Evolutionary conservation across 345 rosid species (phyloP).

Genomic region (Syzygium grande): DNA sequence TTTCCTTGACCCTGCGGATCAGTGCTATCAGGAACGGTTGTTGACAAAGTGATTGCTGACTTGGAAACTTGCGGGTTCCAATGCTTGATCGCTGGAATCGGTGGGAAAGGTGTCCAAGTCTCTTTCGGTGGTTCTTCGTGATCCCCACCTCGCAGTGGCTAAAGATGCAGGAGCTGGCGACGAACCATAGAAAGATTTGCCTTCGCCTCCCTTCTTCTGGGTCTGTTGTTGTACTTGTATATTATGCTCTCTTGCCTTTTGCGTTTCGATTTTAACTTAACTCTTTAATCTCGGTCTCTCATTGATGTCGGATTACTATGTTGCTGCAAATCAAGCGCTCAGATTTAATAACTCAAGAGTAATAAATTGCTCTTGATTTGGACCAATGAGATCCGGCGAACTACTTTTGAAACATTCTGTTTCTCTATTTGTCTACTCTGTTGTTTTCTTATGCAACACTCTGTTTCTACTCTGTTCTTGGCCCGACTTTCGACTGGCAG

Average conservation of each 20-base stretch:
- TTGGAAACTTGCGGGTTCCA: conserved; percentile 77
- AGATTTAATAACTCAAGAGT: not conserved
- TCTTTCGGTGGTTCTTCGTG: conserved; percentile 29
- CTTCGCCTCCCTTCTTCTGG: not conserved
- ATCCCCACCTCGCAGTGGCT: not conserved
- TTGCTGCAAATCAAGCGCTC: not conserved
- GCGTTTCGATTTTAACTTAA: not conserved
- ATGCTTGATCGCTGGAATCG: conserved; percentile 66
- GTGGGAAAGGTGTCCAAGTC: conserved; percentile 73
- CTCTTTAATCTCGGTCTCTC: not conserved
- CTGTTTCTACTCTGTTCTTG: not conserved
- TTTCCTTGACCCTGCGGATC: conserved; percentile 34
- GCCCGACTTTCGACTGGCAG: not conserved
- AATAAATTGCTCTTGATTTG: not conserved
- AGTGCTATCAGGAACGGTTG: conserved; percentile 45
- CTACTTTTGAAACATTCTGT: not conserved
- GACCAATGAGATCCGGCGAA: not conserved
- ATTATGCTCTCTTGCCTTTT: not conserved
- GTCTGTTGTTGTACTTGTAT: not conserved
- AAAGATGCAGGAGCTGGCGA: not conserved
- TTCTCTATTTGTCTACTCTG: not conserved
- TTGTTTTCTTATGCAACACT: not conserved
- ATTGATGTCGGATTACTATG: not conserved
- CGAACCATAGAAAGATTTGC: not conserved
- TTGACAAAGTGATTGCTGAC: conserved; percentile 56